phyloP scores from a whole-genome alignment of 1,284 basidiomycete genomes.

The Moesziomyces parantarcticus region DNA sequence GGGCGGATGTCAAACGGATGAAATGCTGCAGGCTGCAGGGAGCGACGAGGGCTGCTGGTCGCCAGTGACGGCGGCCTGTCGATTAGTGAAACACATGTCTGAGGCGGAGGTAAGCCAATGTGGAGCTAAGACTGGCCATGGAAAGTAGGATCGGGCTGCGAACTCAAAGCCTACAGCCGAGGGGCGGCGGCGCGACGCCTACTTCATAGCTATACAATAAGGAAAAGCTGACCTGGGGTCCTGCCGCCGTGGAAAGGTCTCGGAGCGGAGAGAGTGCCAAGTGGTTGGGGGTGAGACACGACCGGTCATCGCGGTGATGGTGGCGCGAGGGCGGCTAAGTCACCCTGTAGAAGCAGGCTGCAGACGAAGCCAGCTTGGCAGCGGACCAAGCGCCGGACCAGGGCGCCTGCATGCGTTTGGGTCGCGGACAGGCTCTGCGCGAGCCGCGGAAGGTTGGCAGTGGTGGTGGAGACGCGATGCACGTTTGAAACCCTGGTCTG shows the following conservation, averaged over 20 bases:
- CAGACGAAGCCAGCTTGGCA: background rate
- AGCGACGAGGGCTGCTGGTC: background rate
- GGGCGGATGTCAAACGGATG: background rate
- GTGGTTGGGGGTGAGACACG: background rate
- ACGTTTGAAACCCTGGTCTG: background rate
- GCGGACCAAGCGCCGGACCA: background rate
- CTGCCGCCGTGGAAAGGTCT: no score
- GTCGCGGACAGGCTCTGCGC: background rate
- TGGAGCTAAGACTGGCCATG: background rate
- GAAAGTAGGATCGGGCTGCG: slow-evolving; percentile 8
- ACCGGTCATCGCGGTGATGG: no score
- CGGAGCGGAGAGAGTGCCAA: background rate
- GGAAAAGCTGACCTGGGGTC: no score
- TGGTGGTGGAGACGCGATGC: background rate
- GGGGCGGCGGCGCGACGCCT: slow-evolving; percentile 8
- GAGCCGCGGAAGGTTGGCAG: background rate
- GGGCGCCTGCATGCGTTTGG: background rate
- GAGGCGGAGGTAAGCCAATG: background rate
- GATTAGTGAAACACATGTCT: background rate
- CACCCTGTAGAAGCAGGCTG: no score
- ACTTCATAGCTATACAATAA: background rate
- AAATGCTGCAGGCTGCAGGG: background rate
- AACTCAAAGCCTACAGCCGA: slow-evolving; percentile 2
- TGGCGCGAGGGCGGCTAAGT: background rate
- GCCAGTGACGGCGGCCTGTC: background rate